Conservation (phyloP, 2,329 filamentous ascomycete species). For the Malbranchea zuffiana region DNA sequence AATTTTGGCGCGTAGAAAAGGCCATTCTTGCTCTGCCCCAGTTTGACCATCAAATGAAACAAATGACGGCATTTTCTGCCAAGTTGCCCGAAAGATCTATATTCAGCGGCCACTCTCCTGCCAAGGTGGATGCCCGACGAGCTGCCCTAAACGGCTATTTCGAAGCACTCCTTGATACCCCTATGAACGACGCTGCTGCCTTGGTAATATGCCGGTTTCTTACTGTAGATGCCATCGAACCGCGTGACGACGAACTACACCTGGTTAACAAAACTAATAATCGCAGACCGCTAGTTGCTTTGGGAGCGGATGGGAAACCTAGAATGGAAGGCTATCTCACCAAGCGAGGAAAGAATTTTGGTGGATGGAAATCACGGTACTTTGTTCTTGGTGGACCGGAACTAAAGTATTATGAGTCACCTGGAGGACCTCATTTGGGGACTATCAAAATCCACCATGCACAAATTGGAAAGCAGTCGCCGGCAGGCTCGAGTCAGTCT, state of each 20-base stretch:
- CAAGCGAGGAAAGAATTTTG: conserved; percentile 96
- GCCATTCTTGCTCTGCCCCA: conserved; percentile 69
- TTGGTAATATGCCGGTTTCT: conserved; percentile 79
- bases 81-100: conserved; percentile 67
- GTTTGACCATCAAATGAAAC: conserved; percentile 70
- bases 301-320: conserved; percentile 54
- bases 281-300: conserved; percentile 25
- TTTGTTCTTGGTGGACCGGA: conserved; percentile 59
- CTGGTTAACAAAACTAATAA: conserved; percentile 33
- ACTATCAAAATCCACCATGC: conserved; percentile 85
- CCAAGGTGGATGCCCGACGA: conserved; percentile 80
- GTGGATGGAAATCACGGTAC: conserved; percentile 86
- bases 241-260: conserved; percentile 42
- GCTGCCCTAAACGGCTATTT: conserved; percentile 74
- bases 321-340: conserved; percentile 84
- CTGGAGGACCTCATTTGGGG: conserved; percentile 79
- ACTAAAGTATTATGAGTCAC: conserved; percentile 83
- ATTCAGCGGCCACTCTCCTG: conserved; percentile 86
- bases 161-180: conserved; percentile 71
- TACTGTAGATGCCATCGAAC: conserved; percentile 53
- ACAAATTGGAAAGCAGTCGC: conserved; percentile 87
- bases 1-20: conserved; percentile 93
- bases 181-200: conserved; percentile 65
- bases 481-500: conserved; percentile 46
- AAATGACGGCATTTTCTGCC: conserved; percentile 58